Conservation (phyloP, 768 basidiomycete species). For the Suillus subluteus region DNA sequence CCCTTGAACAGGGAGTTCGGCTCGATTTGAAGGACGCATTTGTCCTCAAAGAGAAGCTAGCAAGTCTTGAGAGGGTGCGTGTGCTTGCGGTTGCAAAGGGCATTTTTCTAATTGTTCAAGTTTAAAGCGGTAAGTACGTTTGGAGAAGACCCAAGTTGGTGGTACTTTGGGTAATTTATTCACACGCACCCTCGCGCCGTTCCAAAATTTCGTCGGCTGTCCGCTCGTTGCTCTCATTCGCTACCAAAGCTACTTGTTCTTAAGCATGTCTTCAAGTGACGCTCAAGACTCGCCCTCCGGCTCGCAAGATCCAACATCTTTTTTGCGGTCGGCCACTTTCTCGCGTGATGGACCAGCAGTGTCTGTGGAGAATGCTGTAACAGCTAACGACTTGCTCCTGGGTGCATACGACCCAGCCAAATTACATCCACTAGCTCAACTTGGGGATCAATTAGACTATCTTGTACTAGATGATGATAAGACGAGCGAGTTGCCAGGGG, state of each 20-base stretch:
- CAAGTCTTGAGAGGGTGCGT: constrained; percentile 28
- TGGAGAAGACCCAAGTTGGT: constrained; percentile 1
- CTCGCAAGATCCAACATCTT: constrained; percentile 49
- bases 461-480: constrained; percentile 96
- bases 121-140: constrained; percentile 19
- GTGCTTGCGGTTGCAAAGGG: constrained; percentile 19
- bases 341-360: constrained; percentile 40
- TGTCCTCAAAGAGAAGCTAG: constrained; percentile 28
- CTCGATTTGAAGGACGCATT: constrained; percentile 21
- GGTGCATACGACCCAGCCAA: constrained; percentile 89
- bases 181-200: constrained; percentile 30
- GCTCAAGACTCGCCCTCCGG: constrained; percentile 34
- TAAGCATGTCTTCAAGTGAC: constrained; percentile 34
- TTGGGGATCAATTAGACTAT: constrained; percentile 95
- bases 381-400: constrained; percentile 86
- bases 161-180: constrained; percentile 19
- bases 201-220: constrained; percentile 28
- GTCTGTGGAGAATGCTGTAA: constrained; percentile 61
- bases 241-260: constrained; percentile 18
- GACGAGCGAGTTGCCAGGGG: constrained; percentile 86
- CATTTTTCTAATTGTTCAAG: constrained; percentile 36
- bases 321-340: constrained; percentile 52
- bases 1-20: constrained; percentile 24
- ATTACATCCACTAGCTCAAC: constrained; percentile 91
- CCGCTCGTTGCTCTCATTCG: constrained; percentile 24